Percentiles rank a stretch among this genome's conserved stretches.
Conservation (phyloP, 2,329 filamentous ascomycete genomes). For the Aspergillus phoenicis region DNA sequence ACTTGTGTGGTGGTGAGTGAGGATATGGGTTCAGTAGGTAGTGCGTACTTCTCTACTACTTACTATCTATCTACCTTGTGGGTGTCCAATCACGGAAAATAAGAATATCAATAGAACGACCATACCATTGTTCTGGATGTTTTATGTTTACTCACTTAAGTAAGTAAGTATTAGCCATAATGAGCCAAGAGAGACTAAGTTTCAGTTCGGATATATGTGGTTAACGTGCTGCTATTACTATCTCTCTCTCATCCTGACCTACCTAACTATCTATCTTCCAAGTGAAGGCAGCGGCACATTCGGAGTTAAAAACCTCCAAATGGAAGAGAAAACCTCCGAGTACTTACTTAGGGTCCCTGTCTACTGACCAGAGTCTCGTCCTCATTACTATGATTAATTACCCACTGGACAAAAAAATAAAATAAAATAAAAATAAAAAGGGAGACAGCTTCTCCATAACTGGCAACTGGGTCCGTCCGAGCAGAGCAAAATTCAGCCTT, state of each 20-base stretch:
- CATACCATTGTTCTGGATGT: too few species aligned
- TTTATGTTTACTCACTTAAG: not conserved
- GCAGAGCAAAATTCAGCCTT: slow-evolving; percentile 5
- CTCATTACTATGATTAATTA: not conserved
- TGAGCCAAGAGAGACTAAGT: not conserved
- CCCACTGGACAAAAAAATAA: not conserved
- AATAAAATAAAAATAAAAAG: not conserved
- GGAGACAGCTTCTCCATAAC: not conserved
- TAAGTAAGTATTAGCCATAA: not conserved
- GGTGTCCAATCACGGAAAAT: too few species aligned
- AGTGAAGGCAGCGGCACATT: not conserved
- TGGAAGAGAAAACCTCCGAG: not conserved
- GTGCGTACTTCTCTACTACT: too few species aligned
- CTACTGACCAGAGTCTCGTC: not conserved
- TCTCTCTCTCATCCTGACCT: not conserved
- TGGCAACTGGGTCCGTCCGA: not conserved
- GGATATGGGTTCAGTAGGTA: too few species aligned
- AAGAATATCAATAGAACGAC: too few species aligned
- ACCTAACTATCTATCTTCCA: not conserved
- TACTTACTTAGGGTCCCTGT: too few species aligned
- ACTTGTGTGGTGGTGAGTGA: too few species aligned
- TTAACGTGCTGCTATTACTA: not conserved
- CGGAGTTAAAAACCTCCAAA: not conserved
- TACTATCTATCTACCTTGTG: too few species aligned
- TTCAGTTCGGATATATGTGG: not conserved